phyloP scores from a whole-genome alignment of 202 grass and related monocot genomes.

The Panicum virgatum region DNA sequence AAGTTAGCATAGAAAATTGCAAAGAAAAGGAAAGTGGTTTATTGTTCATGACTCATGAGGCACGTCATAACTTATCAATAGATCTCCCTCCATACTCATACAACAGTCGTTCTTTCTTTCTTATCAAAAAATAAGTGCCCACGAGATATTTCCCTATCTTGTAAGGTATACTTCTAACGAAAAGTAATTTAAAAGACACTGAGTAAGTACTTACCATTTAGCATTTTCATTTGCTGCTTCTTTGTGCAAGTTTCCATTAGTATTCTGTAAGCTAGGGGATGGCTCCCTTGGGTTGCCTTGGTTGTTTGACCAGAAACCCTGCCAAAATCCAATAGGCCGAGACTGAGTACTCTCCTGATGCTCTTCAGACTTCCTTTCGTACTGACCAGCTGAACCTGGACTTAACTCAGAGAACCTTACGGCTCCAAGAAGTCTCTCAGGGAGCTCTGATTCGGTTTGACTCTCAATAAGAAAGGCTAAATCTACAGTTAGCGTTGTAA shows the following conservation, averaged over 20 bases:
- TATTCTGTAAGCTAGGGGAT: slow-evolving; percentile 33
- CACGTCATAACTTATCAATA: neutral
- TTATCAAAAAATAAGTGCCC: neutral
- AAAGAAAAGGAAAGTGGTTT: neutral
- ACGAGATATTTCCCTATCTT: slow-evolving; percentile 3
- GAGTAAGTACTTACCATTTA: slow-evolving; percentile 62
- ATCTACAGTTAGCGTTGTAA: slow-evolving; percentile 79
- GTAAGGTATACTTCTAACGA: neutral
- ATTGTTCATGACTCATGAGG: slow-evolving; percentile 7
- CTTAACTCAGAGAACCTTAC: slow-evolving; percentile 80
- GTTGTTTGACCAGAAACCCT: slow-evolving; percentile 66
- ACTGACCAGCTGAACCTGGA: slow-evolving; percentile 67
- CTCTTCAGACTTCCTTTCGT: slow-evolving; percentile 52
- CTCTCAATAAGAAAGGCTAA: slow-evolving; percentile 92
- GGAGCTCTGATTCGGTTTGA: slow-evolving; percentile 83
- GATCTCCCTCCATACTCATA: neutral
- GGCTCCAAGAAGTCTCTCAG: slow-evolving; percentile 84
- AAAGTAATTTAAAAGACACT: slow-evolving; percentile 1
- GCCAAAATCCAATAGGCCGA: slow-evolving; percentile 64
- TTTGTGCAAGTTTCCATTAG: slow-evolving; percentile 55
- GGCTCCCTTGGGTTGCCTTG: slow-evolving; percentile 44
- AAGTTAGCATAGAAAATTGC: slow-evolving; percentile 25
- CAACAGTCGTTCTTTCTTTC: neutral
- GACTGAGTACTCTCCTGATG: slow-evolving; percentile 44
- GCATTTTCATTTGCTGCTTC: slow-evolving; percentile 34